These are phyloP conservation scores for Diddensiella santjacobensis DNA, from an alignment of 805 yeast genomes.

Conservation along the genomic window DNA sequence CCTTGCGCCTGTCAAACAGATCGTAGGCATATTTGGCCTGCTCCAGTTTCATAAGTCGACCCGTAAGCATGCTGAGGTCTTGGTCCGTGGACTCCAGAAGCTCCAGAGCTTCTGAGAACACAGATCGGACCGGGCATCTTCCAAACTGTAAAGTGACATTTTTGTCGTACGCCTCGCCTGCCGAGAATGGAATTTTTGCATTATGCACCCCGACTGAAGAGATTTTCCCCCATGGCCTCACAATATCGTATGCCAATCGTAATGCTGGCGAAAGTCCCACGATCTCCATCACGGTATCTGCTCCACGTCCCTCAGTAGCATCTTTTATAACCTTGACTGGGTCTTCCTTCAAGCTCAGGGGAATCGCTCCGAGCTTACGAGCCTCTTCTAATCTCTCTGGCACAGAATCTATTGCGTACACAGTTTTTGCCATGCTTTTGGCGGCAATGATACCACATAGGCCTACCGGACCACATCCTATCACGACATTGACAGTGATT, in stretches of 20 bases:
- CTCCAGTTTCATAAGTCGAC: constrained; percentile 42
- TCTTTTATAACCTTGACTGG: constrained; percentile 33
- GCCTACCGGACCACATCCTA: constrained; percentile 63
- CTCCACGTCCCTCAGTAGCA: constrained; percentile 47
- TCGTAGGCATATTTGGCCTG: constrained; percentile 47
- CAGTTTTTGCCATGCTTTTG: constrained; percentile 40
- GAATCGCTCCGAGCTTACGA: constrained; percentile 45
- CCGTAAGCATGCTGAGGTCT: constrained; percentile 51
- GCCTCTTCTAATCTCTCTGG: constrained; percentile 46
- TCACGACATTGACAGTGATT: constrained; percentile 43
- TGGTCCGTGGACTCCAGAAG: constrained; percentile 43
- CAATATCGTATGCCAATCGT: constrained; percentile 48
- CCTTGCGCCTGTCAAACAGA: constrained; percentile 50
- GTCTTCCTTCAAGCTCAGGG: constrained; percentile 45
- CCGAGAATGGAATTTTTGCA: constrained; percentile 37
- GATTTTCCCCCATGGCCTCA: constrained; percentile 56
- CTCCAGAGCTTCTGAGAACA: constrained; percentile 49
- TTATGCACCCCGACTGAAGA: constrained; percentile 55
- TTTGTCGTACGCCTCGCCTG: constrained; percentile 55
- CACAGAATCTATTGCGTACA: constrained; percentile 50
- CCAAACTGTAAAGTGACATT: constrained; percentile 58
- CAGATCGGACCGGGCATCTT: constrained; percentile 57
- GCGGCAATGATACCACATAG: constrained; percentile 48
- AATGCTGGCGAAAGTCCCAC: constrained; percentile 56
- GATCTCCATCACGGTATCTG: constrained; percentile 57